Conservation (phyloP, 2,329 filamentous ascomycete genomes). For the Alternaria tenuissima region DNA sequence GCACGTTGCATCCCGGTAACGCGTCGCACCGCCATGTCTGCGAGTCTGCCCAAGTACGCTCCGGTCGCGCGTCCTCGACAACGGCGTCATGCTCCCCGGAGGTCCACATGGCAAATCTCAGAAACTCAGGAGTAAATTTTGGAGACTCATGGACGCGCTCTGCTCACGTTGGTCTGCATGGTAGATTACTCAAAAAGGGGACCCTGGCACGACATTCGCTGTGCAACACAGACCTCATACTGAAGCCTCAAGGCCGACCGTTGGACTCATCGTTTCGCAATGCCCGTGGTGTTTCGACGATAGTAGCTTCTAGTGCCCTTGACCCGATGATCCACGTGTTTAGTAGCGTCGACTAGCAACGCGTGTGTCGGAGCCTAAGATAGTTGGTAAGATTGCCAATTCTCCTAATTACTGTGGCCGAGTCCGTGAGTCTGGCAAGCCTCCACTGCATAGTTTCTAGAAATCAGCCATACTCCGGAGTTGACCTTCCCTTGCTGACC, state of each 20-base stretch:
- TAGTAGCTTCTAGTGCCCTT: constrained; percentile 15
- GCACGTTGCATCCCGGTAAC: constrained; percentile 20
- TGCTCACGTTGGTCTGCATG: constrained; percentile 35
- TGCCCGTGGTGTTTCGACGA: constrained; percentile 20
- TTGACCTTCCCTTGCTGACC: constrained; percentile 41
- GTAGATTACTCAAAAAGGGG: constrained; percentile 37
- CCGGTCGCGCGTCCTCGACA: constrained; percentile 5
- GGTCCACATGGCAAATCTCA: constrained; percentile 1
- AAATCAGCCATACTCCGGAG: constrained; percentile 28
- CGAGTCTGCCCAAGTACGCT: constrained; percentile 6
- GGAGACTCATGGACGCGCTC: constrained; percentile 19
- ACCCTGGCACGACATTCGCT: constrained; percentile 33
- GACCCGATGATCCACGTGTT: constrained; percentile 22
- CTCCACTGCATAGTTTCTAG: constrained; percentile 30
- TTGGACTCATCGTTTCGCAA: constrained; percentile 28
- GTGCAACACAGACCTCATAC: constrained; percentile 40
- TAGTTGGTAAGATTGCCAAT: constrained; percentile 35
- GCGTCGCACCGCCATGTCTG: constrained; percentile 16
- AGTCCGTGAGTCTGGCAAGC: constrained; percentile 23
- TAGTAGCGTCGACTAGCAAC: constrained; percentile 14
- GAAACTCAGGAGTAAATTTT: constrained; percentile 3
- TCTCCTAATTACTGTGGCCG: constrained; percentile 19
- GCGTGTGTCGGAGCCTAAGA: constrained; percentile 19
- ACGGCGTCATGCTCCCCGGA: not conserved
- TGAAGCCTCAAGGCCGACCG: constrained; percentile 24